Conservation (phyloP, 345 rosid genomes). For the Isatis tinctoria region DNA sequence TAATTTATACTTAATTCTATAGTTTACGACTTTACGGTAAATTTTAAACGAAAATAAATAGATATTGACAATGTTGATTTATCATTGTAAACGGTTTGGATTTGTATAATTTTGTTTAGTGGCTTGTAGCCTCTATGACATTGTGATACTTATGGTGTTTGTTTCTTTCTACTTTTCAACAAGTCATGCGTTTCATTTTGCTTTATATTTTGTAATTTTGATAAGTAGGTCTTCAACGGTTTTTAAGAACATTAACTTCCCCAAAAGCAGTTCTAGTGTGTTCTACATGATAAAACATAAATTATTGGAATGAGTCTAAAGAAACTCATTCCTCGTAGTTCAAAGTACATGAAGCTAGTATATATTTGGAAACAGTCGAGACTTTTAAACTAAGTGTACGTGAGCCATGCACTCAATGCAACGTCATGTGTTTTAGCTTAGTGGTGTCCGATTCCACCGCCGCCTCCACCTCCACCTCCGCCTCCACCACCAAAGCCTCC, state of each 20-base stretch:
- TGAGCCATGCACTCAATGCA: constrained; percentile 12
- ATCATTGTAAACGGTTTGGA: no score
- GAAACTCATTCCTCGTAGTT: constrained; percentile 6
- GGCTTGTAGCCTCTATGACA: neutral
- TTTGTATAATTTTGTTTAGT: no score
- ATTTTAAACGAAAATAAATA: no score
- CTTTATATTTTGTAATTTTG: neutral
- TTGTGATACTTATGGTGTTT: neutral
- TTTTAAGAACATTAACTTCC: neutral
- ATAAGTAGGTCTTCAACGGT: neutral
- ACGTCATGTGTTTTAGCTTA: neutral
- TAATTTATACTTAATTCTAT: no score
- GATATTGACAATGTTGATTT: no score
- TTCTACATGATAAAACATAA: neutral
- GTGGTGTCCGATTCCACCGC: constrained; percentile 25
- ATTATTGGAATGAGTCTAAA: constrained; percentile 2
- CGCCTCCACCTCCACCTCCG: constrained; percentile 15
- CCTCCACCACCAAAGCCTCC: constrained; percentile 11
- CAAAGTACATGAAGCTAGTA: constrained; percentile 11
- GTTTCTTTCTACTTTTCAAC: no score
- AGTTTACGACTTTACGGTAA: no score
- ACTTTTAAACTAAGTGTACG: constrained; percentile 16
- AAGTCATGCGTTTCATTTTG: neutral
- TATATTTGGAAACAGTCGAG: constrained; percentile 2
- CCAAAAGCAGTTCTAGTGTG: neutral